Base-by-base conservation (phyloP, 257 asterid species). In the Solanum bulbocastanum region DNA sequence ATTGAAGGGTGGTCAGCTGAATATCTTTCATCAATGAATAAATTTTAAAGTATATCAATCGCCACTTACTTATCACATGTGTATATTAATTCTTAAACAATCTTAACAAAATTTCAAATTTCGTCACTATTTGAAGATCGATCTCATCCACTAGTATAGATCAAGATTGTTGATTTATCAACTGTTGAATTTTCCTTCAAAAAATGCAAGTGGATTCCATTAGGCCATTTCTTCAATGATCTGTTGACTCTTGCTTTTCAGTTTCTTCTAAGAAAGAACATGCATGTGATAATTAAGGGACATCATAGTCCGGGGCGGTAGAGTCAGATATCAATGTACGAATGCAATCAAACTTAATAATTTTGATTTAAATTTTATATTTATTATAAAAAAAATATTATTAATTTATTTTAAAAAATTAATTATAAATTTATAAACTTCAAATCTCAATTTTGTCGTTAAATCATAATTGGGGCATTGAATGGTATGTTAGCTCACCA, bases 361-460 rank as follows among this genome's bases (percentile, higher is more conserved):
- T 5, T 66, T 27, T 5, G 0, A 11, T 65, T 65, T 10, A 2
- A 13, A 5, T 25, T 25, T 2, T 25, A 5, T 66, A 66, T 6
- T 11, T 66, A 66, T 25, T 12, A 2, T 10, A 65, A 12, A 66
- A 65, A 0, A 11, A 5, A 3, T n/a, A 10, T 65, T n/a, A 65
- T 65, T 65, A 11, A 10, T 65, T 65, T 10, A 25, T 4, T 16
- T 5, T 0, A 65, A 5, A n/a, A 6, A 0, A 0, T 11, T 11
- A 25, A 10, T 66, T 2, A 0, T 4, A 1, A 66, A 25, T 5
- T 27, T 25, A 25, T 25, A 66, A 66, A 25, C 5, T 66, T 66
- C 1, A 25, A 66, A 25, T 66, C 0, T 66, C 30, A 6, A 25
- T 4, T 66, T 10, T 3, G 8, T 9, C 6, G 1, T 2, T n/a